Conservation (phyloP, 2,329 filamentous ascomycete species). For the Atkinsonella texensis region DNA sequence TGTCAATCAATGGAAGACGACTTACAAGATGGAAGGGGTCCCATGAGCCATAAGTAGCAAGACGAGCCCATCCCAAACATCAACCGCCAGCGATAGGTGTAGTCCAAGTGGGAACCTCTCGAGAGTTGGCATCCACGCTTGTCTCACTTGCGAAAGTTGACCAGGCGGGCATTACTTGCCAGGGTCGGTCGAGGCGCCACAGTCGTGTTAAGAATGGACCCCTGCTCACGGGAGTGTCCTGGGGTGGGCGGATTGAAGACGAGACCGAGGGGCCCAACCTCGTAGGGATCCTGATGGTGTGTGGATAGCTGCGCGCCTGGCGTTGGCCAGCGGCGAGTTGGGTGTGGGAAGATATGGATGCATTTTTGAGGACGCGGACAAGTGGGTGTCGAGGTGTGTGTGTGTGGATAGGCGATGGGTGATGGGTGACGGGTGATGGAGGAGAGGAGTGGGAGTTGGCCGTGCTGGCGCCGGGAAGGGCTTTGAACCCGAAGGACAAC, state of each 20-base stretch:
- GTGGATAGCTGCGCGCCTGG: constrained; percentile 5
- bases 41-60: constrained; percentile 35
- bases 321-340: constrained; percentile 3
- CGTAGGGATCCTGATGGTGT: constrained; percentile 5
- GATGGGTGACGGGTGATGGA: background rate
- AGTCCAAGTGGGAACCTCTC: constrained; percentile 11
- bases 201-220: constrained; percentile 4
- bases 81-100: constrained; percentile 8
- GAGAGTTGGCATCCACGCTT: constrained; percentile 23
- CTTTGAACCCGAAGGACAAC: background rate
- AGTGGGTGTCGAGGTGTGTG: background rate
- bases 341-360: background rate
- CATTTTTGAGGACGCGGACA: background rate
- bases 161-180: constrained; percentile 13
- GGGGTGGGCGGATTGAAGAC: constrained; percentile 9
- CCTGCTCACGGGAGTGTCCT: constrained; percentile 6
- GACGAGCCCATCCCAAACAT: constrained; percentile 17
- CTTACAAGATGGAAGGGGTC: constrained; percentile 24
- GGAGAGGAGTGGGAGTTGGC: background rate
- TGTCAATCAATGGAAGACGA: constrained; percentile 33
- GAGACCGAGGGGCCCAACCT: constrained; percentile 6
- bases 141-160: constrained; percentile 39
- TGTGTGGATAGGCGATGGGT: too few species aligned
- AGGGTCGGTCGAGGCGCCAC: constrained; percentile 9
- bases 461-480: background rate